Base-by-base conservation (phyloP, 106 monocot genomes). In the Xerophyta viscosa region DNA sequence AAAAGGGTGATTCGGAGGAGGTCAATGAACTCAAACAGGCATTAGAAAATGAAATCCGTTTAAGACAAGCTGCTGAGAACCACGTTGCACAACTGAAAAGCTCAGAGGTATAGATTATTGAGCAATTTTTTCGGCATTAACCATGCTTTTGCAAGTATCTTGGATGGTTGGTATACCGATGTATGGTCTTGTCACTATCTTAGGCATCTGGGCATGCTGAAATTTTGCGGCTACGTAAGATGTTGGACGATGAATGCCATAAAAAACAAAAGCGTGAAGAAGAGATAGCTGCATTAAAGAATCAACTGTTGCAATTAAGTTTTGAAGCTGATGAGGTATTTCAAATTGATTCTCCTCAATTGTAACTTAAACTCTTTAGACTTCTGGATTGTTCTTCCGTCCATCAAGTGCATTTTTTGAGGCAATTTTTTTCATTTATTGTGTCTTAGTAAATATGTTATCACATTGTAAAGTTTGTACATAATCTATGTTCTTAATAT, bases 291-390 rank as follows among this genome's bases (percentile, higher is more conserved):
- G 58, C 75, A 49, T 31, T 98, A 25, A 85, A 71, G 58, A 75
- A 69, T 61, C 90, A 90, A 70, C 66, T 98, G 46, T 62, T 98
- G 47, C 85, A 86, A 20, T 63, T 90, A 56, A 90, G 86, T 60
- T 62, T 86, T 55, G 89, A 98, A 76, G 86, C 98, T 54, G 98
- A 98, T 62, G 85, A 98, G 89, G 98, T 98, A 71, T 44, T n/a
- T 3, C 8, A 29, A 29, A 19, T 23, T n/a, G n/a, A n/a, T n/a
- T n/a, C n/a, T n/a, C n/a, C n/a, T n/a, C n/a, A n/a, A n/a, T n/a
- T n/a, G n/a, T n/a, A n/a, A n/a, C n/a, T n/a, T n/a, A n/a, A n/a
- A n/a, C n/a, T n/a, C n/a, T n/a, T n/a, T n/a, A n/a, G n/a, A n/a
- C n/a, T n/a, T n/a, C n/a, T n/a, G n/a, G n/a, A n/a, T n/a, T n/a